Evolutionary conservation across 345 rosid genomes (phyloP).

Genomic region (Camelina sativa): DNA sequence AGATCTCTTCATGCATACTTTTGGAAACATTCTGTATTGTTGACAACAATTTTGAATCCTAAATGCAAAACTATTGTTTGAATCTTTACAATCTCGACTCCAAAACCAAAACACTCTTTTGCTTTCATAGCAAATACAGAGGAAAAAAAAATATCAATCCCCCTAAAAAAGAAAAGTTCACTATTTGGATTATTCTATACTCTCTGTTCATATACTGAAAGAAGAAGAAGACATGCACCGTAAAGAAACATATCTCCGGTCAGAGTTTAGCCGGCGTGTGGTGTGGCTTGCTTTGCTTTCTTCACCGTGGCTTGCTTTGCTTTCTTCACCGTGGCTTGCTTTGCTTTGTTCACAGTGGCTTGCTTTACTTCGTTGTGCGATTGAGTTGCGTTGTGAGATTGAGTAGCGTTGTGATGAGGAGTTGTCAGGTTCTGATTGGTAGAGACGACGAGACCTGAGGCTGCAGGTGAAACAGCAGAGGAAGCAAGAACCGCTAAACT

Average conservation of each 20-base stretch:
- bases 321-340: slow-evolving; percentile 7
- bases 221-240: background rate
- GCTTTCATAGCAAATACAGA: slow-evolving; percentile 4
- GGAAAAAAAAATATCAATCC: background rate
- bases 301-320: background rate
- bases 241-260: background rate
- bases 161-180: background rate
- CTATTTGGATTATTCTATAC: background rate
- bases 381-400: slow-evolving; percentile 15
- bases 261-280: slow-evolving; percentile 25
- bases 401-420: slow-evolving; percentile 22
- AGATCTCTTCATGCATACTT: slow-evolving; percentile 1
- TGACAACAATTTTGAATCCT: slow-evolving; percentile 21
- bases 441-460: slow-evolving; percentile 1
- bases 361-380: background rate
- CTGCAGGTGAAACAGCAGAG: slow-evolving; percentile 34
- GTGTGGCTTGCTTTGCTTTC: background rate
- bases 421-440: slow-evolving; percentile 33
- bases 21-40: background rate
- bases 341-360: too few relatives aligned
- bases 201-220: background rate
- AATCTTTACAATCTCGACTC: background rate
- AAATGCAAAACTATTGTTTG: background rate
- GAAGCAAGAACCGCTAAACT: slow-evolving; percentile 44
- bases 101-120: background rate